Percentiles rank a stretch among this genome's conserved stretches.
Conservation (phyloP, 805 yeast genomes). For the Wickerhamomyces kurtzmanii region DNA sequence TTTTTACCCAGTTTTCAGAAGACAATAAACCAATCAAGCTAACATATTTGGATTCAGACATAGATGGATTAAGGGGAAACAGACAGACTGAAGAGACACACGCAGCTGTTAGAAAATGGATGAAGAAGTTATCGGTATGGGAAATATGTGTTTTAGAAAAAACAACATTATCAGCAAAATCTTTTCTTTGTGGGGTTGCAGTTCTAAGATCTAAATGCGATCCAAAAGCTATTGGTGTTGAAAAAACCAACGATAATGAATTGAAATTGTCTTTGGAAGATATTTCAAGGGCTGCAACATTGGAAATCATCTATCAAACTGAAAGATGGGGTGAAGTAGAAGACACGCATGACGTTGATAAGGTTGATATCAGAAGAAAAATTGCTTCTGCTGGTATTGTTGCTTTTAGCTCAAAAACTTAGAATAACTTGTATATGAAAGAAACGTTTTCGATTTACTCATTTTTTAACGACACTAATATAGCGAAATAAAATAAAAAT, state of each 20-base stretch:
- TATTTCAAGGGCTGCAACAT: constrained; percentile 63
- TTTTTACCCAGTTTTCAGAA: constrained; percentile 29
- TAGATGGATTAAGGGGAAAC: constrained; percentile 76
- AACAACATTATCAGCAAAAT: constrained; percentile 78
- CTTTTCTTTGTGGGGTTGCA: constrained; percentile 74
- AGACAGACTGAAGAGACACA: constrained; percentile 52
- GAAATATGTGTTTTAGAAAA: constrained; percentile 84
- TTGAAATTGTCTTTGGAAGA: constrained; percentile 47
- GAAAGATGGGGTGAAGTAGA: constrained; percentile 97
- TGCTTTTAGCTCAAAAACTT: constrained; percentile 19
- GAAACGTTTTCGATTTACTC: neutral
- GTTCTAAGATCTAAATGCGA: constrained; percentile 34
- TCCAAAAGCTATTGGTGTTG: constrained; percentile 16
- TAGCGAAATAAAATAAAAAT: neutral
- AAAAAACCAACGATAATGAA: constrained; percentile 12
- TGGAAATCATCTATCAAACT: constrained; percentile 81
- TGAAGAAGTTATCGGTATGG: constrained; percentile 55
- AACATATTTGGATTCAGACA: constrained; percentile 67
- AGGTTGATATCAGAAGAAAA: constrained; percentile 77
- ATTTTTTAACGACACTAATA: neutral
- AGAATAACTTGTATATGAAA: too few species aligned
- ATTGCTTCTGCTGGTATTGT: constrained; percentile 69
- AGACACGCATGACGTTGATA: constrained; percentile 97
- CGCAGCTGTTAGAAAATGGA: constrained; percentile 54
- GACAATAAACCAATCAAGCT: constrained; percentile 30